Base-by-base conservation (phyloP, 2,329 filamentous ascomycete species). In the Achaetomium macrosporum region DNA sequence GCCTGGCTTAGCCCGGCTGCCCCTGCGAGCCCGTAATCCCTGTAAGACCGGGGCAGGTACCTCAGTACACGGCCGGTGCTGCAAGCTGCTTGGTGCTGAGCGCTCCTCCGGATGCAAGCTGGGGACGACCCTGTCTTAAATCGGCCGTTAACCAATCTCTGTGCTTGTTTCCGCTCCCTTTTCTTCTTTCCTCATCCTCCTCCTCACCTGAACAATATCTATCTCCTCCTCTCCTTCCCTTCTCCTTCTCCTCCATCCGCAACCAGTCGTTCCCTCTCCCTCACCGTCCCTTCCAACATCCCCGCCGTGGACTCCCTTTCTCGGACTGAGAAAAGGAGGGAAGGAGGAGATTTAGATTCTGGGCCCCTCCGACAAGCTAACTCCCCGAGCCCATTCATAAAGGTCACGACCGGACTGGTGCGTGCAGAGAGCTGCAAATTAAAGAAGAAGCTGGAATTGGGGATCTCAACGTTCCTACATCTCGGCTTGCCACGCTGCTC, bases 261-360 rank as follows among this genome's bases (percentile, higher is more conserved):
- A 71, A 74, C 74, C 74, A 78, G 74, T 78, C 76, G 72, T 79
- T 79, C 72, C 70, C 73, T 76, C 73, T 71, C 72, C 71, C 71
- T 67, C 72, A 68, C 69, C 68, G 68, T 68, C 70, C 73, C 71
- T 73, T 77, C 75, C 73, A 63, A 64, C 55, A 63, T 40, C 47
- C 4, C 59, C 56, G 60, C 53, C 59, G 59, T 62, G 54, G 50
- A 60, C 62, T 66, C 63, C 59, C 61, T 66, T 65, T 65, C 61
- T 64, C 54, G 37, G 39, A 51, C 54, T 36, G 61, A 63, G 63
- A 64, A 66, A 61, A 60, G 63, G 63, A 65, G 61, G 65, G 66
- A 66, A 67, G 64, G 64, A 66, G 60, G 63, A 63, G 60, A 65
- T 57, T 56, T 58, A 59, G 59, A 62, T 56, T 56, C 61, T 58